A percentile compares a stretch with the other conserved stretches of the same genome.
These are phyloP conservation scores for Podochytrium sp. DNA, from an alignment of 192 early-diverging fungal genomes.

Conservation along the genomic window DNA sequence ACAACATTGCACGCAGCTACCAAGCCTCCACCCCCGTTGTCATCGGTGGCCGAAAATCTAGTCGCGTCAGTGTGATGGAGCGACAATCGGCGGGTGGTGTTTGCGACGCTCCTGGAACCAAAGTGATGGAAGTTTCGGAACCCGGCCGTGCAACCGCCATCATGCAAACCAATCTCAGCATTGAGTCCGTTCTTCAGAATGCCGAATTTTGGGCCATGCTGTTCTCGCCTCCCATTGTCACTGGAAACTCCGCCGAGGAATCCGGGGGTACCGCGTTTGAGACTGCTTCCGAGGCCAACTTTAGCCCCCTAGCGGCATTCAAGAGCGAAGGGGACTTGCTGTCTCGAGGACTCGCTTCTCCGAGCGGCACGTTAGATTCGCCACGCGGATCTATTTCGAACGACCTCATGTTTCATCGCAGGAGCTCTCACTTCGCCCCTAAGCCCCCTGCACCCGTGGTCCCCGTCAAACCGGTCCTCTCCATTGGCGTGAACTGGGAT, in stretches of 20 bases:
- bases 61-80: not conserved
- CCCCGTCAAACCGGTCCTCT: slow-evolving; percentile 9
- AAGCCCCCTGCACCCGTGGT: slow-evolving; percentile 6
- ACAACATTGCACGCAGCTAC: slow-evolving; percentile 22
- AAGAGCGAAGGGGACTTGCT: slow-evolving; percentile 19
- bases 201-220: not conserved
- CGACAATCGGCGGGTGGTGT: not conserved
- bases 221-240: not conserved
- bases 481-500: slow-evolving; percentile 32
- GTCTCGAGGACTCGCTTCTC: slow-evolving; percentile 8
- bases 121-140: not conserved
- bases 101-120: not conserved
- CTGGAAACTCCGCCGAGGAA: not conserved
- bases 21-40: not conserved
- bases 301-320: not conserved
- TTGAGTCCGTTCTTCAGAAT: slow-evolving; percentile 23
- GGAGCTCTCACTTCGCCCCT: slow-evolving; percentile 7
- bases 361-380: slow-evolving; percentile 7
- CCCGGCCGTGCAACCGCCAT: not conserved
- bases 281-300: not conserved
- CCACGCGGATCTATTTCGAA: slow-evolving; percentile 15
- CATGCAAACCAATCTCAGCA: slow-evolving; percentile 27
- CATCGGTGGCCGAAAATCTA: not conserved
- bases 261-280: not conserved
- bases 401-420: slow-evolving; percentile 18